Percentiles rank a stretch among this genome's conserved stretches.
Conservation (phyloP, 495 filamentous ascomycete species). For the Niebla homalea region DNA sequence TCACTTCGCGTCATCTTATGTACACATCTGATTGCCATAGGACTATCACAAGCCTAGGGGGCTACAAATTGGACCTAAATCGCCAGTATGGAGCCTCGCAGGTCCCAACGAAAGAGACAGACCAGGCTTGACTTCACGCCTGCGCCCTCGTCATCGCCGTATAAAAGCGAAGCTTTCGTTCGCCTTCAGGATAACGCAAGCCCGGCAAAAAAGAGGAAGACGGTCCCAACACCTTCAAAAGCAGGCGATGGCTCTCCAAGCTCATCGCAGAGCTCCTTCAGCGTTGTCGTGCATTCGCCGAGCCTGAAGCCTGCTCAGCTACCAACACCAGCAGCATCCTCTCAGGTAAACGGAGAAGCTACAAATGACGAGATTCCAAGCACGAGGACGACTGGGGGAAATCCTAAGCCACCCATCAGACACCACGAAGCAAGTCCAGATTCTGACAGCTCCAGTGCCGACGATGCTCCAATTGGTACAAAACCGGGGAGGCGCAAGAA, state of each 20-base stretch:
- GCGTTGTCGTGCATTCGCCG: constrained; percentile 5
- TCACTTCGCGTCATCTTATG: too few relatives aligned
- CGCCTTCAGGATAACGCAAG: constrained; percentile 22
- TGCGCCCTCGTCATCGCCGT: constrained; percentile 15
- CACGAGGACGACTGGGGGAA: too few relatives aligned
- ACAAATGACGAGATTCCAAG: not conserved
- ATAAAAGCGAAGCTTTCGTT: constrained; percentile 22
- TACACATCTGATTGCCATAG: too few relatives aligned
- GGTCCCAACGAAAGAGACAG: constrained; percentile 24
- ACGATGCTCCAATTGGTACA: too few relatives aligned
- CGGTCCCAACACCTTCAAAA: not conserved
- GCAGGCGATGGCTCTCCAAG: not conserved
- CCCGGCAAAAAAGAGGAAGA: constrained; percentile 13
- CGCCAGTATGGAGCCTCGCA: constrained; percentile 1
- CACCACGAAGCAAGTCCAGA: too few relatives aligned
- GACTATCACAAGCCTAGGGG: too few relatives aligned
- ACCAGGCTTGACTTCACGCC: constrained; percentile 34
- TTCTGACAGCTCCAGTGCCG: too few relatives aligned
- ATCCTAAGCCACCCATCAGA: too few relatives aligned
- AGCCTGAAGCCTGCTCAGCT: not conserved
- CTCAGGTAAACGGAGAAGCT: constrained; percentile 4
- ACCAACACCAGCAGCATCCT: constrained; percentile 13
- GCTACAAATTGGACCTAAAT: too few relatives aligned
- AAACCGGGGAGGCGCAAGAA: too few relatives aligned
- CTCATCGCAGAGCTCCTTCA: not conserved